Conservation (phyloP, 345 rosid species). For the Hypericum androsaemum region DNA sequence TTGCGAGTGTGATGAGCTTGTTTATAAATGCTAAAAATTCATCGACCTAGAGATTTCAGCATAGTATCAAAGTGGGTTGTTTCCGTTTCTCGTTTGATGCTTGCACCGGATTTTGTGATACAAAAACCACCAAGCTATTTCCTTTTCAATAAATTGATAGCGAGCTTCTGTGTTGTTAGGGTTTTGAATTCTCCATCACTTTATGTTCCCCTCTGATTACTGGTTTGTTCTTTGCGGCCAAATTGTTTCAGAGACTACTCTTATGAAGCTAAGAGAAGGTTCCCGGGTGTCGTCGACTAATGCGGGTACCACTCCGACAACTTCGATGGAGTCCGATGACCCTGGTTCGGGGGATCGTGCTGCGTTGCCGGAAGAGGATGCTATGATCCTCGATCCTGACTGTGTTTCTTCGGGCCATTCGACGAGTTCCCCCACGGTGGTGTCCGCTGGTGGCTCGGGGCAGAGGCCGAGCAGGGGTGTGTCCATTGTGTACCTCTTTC, state of each 20-base stretch:
- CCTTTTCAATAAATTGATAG: no score
- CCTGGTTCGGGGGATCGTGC: background rate
- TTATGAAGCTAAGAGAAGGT: constrained; percentile 67
- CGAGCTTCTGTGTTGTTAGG: no score
- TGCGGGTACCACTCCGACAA: no score
- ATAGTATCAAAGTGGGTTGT: no score
- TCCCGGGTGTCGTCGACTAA: constrained; percentile 37
- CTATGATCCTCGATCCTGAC: constrained; percentile 9
- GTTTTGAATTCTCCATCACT: background rate
- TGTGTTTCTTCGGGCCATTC: constrained; percentile 11
- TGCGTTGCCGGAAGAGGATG: constrained; percentile 1
- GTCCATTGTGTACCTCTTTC: constrained; percentile 42
- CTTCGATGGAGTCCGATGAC: constrained; percentile 1
- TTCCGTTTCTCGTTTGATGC: no score
- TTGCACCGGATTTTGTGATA: no score
- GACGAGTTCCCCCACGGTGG: constrained; percentile 13
- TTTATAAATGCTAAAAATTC: background rate
- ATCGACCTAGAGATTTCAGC: background rate
- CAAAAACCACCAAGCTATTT: no score
- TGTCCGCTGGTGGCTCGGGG: constrained; percentile 10
- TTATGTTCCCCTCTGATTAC: background rate
- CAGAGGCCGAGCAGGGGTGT: constrained; percentile 13
- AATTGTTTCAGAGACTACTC: constrained; percentile 50
- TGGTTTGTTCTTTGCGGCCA: background rate
- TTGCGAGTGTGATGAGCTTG: background rate